Base-by-base conservation (phyloP, 208 protist genomes). In the Trypanosoma brucei region DNA sequence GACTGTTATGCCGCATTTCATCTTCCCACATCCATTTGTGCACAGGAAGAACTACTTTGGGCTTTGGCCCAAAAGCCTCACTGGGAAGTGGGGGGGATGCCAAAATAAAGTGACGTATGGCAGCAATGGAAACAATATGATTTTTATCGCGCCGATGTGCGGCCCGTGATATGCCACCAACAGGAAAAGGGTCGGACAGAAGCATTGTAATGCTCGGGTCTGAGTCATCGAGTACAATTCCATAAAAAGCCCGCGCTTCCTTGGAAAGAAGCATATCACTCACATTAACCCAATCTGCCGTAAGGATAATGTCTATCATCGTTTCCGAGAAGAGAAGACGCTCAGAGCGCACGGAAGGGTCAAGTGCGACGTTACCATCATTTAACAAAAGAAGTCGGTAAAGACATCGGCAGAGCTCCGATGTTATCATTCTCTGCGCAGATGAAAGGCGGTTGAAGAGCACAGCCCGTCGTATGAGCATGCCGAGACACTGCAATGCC, bases 1-100 rank as follows among this genome's bases (percentile, higher is more conserved):
- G 48, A 55, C 86, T 89, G n/a, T 62, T 55, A 65, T 95, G 83
- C 3, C 83, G 81, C 60, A 92, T 72, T 62, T 95, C 89, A 62
- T 95, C 89, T 68, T 95, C 89, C 86, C 89, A 95, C 46, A 75
- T 70, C 89, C 89, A 95, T 70, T 86, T 72, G 67, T 92, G 86
- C 13, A 95, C 89, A 1, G 89, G 81, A n/a, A 95, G 59, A 42
- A 91, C 64, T 30, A 79, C 62, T 62, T 92, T 88, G 3, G 85
- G 83, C 62, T 83, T 84, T 33, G 81, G 71, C 0, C 85, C 88
- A 53, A 90, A 92, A 3, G 84, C 88, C n/a, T 81, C 68, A 3
- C 74, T 68, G 11, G 78, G 82, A 11, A 95, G 77, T 1, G 63
- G 80, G 3, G 88, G 88, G 42, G 78, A 89, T 14, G 79, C 81